A percentile compares a stretch with the other conserved stretches of the same genome.
Evolutionary conservation across 345 rosid species (phyloP).

Genomic region (Eucalyptus leucophloia): DNA sequence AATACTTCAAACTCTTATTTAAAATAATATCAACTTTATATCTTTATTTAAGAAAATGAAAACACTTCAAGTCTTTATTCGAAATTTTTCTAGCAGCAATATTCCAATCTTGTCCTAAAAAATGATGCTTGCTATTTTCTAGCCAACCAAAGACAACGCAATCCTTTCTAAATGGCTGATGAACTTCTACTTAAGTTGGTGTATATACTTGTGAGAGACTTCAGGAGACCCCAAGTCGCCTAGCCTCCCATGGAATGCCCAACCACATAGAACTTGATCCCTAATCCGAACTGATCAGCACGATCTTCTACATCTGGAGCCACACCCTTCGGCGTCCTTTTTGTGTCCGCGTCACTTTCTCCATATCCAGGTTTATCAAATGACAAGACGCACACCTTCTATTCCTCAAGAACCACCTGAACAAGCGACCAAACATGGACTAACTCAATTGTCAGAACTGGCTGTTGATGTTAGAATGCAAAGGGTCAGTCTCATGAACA

Average conservation of each 20-base stretch:
- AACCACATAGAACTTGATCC: slow-evolving; percentile 23
- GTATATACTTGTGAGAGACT: slow-evolving; percentile 23
- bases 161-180: neutral
- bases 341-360: slow-evolving; percentile 35
- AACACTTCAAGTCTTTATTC: too few species aligned
- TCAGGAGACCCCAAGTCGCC: slow-evolving; percentile 31
- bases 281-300: slow-evolving; percentile 26
- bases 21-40: too few species aligned
- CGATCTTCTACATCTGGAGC: slow-evolving; percentile 7
- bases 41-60: too few species aligned
- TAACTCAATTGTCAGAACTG: neutral
- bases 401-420: slow-evolving; percentile 31
- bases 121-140: neutral
- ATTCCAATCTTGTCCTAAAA: neutral
- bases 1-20: fast-evolving
- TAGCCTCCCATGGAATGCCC: slow-evolving; percentile 48
- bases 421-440: neutral
- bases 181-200: neutral
- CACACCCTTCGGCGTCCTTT: slow-evolving; percentile 21
- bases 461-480: neutral
- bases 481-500: neutral
- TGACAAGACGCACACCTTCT: slow-evolving; percentile 17
- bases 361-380: slow-evolving; percentile 45
- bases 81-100: neutral
- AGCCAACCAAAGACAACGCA: neutral